Conservation (phyloP, 495 filamentous ascomycete species). For the Apiosordaria backusii region DNA sequence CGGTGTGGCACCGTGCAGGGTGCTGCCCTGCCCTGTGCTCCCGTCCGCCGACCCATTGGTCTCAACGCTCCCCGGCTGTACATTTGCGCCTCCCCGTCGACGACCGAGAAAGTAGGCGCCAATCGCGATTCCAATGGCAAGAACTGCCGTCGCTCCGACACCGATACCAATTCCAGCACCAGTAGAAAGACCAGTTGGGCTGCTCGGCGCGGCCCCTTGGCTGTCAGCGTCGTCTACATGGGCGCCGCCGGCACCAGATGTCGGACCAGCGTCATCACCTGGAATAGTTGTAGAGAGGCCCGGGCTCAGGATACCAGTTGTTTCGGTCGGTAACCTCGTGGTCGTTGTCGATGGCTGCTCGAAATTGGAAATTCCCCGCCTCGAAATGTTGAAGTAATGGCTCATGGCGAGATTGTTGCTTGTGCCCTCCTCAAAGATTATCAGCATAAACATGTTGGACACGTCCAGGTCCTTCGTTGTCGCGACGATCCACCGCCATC, state of each 20-base stretch:
- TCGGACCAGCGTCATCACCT: neutral
- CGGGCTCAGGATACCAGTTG: neutral
- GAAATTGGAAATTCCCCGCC: neutral
- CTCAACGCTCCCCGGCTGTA: neutral
- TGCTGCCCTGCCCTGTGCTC: neutral
- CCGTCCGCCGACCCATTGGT: no score
- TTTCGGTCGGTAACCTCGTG: neutral
- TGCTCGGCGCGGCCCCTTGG: neutral
- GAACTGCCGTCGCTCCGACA: neutral
- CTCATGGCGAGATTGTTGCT: neutral
- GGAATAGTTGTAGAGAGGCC: neutral
- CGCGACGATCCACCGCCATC: neutral
- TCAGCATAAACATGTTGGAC: constrained; percentile 2
- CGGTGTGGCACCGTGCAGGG: neutral
- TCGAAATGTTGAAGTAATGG: constrained; percentile 2
- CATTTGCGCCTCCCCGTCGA: neutral
- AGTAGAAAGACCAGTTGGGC: neutral
- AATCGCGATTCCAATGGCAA: neutral
- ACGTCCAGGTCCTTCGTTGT: neutral
- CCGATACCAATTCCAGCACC: neutral
- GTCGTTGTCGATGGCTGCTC: neutral
- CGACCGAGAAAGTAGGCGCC: neutral
- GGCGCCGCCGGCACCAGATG: neutral
- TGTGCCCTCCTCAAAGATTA: constrained; percentile 1
- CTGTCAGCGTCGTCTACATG: neutral